Evolutionary conservation across 306 rosid species (phyloP).

Genomic region (Herpetospermum pedunculosum): DNA sequence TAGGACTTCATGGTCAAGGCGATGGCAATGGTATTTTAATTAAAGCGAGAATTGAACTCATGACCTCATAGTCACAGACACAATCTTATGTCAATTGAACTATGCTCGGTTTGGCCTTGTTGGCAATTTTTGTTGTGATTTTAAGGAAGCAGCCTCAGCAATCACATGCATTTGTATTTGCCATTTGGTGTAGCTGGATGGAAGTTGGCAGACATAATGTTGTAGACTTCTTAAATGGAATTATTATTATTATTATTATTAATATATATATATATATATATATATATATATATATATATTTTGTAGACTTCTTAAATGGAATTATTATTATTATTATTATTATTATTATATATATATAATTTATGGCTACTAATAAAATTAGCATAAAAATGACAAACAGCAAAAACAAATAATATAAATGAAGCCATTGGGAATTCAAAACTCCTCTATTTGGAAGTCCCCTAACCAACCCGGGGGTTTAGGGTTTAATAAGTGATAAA

Average conservation of each 20-base stretch:
- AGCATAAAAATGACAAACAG: not conserved
- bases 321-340: not conserved
- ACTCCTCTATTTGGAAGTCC: not conserved
- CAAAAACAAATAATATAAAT: not conserved
- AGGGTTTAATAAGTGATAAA: too few relatives aligned
- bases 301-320: not conserved
- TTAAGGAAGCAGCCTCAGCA: not conserved
- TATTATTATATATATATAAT: not conserved
- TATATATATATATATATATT: too few relatives aligned
- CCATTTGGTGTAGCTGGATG: not conserved
- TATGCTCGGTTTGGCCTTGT: too few relatives aligned
- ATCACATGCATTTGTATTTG: not conserved
- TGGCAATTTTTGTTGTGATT: too few relatives aligned
- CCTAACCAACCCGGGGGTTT: not conserved
- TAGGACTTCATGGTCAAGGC: too few relatives aligned
- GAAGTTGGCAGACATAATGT: not conserved
- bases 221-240: not conserved
- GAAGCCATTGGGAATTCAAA: not conserved
- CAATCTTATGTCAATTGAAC: too few relatives aligned
- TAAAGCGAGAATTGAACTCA: too few relatives aligned
- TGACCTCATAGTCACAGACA: too few relatives aligned
- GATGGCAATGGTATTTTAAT: too few relatives aligned
- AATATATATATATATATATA: too few relatives aligned
- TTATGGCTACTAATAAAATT: not conserved
- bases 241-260: not conserved